Conservation (phyloP, 192 early-diverging fungal species). For the Linnemannia schmuckeri region DNA sequence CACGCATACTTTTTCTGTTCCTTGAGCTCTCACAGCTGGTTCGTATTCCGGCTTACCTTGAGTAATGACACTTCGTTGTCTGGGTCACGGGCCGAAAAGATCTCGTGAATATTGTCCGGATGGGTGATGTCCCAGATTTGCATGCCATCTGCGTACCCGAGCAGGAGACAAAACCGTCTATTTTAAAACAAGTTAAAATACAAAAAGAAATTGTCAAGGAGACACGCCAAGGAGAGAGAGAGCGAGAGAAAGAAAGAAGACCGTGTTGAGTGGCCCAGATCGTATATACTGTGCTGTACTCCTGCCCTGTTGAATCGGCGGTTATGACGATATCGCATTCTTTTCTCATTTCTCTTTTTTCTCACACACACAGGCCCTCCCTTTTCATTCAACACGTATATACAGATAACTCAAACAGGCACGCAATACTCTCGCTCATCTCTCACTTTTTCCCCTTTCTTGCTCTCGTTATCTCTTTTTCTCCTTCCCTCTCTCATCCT, state of each 20-base stretch:
- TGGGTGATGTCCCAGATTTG: slow-evolving; percentile 84
- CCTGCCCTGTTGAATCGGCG: slow-evolving; percentile 8
- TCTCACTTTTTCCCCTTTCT: neutral
- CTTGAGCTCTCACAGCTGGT: neutral
- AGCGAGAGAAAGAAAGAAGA: neutral
- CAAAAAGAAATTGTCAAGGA: neutral
- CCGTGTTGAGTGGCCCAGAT: neutral
- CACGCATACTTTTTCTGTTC: neutral
- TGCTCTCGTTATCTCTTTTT: neutral
- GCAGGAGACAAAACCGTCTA: slow-evolving; percentile 65
- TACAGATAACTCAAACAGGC: neutral
- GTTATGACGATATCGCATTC: slow-evolving; percentile 7
- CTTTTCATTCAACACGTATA: neutral
- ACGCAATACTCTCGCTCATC: neutral
- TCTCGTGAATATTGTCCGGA: slow-evolving; percentile 75
- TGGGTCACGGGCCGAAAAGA: slow-evolving; percentile 69
- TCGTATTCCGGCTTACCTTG: slow-evolving; percentile 52
- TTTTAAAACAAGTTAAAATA: neutral
- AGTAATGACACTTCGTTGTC: slow-evolving; percentile 62
- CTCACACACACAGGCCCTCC: neutral
- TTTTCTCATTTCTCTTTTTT: neutral
- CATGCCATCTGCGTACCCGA: slow-evolving; percentile 83
- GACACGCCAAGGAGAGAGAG: slow-evolving; percentile 5
- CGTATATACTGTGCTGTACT: neutral
- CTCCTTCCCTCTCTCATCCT: neutral